phyloP scores from a whole-genome alignment of 2,329 filamentous ascomycete species.

The Epichloe elymi region DNA sequence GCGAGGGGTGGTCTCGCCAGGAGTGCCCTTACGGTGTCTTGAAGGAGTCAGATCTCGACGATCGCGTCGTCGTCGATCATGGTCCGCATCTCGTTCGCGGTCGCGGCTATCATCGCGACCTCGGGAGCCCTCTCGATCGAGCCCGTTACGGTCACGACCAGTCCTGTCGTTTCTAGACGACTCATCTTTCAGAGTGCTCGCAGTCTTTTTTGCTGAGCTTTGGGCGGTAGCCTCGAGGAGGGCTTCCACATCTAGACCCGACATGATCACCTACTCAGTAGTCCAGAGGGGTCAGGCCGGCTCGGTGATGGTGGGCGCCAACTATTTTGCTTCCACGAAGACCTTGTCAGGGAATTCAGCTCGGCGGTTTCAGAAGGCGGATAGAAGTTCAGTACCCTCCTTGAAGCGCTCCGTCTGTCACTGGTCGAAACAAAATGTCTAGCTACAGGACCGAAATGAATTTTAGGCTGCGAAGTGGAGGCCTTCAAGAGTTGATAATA shows the following conservation, averaged over 20 bases:
- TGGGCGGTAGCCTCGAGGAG: constrained; percentile 76
- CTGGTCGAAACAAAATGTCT: not conserved
- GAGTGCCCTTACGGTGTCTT: constrained; percentile 33
- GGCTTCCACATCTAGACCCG: constrained; percentile 66
- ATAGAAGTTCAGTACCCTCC: not conserved
- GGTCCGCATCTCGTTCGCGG: constrained; percentile 41
- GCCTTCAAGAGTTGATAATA: not conserved
- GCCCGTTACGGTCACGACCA: constrained; percentile 27
- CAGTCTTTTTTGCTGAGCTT: constrained; percentile 35
- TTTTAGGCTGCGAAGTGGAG: not conserved
- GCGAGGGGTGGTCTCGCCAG: constrained; percentile 50
- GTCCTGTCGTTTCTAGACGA: constrained; percentile 30
- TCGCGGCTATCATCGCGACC: constrained; percentile 44
- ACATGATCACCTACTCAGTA: constrained; percentile 24
- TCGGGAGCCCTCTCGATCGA: constrained; percentile 40
- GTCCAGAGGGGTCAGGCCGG: not conserved
- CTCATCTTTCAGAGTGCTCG: constrained; percentile 33
- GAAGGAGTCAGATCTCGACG: constrained; percentile 44
- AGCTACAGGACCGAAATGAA: not conserved
- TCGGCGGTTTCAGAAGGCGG: not conserved
- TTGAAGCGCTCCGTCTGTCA: not conserved
- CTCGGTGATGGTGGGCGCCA: not conserved
- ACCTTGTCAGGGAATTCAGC: not conserved
- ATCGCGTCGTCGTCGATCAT: constrained; percentile 35
- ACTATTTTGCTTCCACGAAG: not conserved